Conservation (phyloP, 768 basidiomycete species). For the Calvatia gigantea region DNA sequence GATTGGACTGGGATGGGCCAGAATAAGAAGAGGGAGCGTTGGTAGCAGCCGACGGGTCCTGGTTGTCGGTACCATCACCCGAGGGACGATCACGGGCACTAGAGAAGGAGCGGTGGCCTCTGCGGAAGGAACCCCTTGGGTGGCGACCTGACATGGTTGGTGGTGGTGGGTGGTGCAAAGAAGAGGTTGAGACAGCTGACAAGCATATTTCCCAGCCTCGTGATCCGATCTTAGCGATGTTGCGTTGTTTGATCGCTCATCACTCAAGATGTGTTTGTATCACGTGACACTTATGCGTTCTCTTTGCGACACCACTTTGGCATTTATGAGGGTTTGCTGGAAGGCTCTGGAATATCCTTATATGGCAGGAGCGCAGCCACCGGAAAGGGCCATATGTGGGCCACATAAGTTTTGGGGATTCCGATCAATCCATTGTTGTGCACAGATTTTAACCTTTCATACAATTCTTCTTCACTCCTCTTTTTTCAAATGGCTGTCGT, state of each 20-base stretch:
- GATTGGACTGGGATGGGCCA: not conserved
- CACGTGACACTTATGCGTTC: too few species aligned
- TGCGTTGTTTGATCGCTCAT: too few species aligned
- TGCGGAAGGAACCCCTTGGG: not conserved
- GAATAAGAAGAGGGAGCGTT: not conserved
- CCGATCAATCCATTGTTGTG: not conserved
- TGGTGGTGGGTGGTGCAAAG: not conserved
- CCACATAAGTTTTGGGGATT: not conserved
- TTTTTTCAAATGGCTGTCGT: constrained; percentile 76
- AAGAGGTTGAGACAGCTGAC: not conserved
- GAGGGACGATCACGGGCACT: not conserved
- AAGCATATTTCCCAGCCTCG: not conserved
- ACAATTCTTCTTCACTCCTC: not conserved
- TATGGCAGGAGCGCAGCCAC: constrained; percentile 9
- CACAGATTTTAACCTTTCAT: not conserved
- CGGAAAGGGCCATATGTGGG: not conserved
- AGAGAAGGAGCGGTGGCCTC: not conserved
- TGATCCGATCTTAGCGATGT: not conserved
- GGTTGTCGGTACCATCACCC: not conserved
- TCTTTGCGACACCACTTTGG: too few species aligned
- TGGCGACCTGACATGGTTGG: constrained; percentile 1
- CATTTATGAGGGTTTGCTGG: too few species aligned
- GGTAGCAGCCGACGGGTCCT: not conserved
- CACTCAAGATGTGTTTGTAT: not conserved
- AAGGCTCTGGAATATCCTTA: constrained; percentile 1